phyloP scores from a whole-genome alignment of 2,329 filamentous ascomycete species.

The Clarireedia homoeocarpa region DNA sequence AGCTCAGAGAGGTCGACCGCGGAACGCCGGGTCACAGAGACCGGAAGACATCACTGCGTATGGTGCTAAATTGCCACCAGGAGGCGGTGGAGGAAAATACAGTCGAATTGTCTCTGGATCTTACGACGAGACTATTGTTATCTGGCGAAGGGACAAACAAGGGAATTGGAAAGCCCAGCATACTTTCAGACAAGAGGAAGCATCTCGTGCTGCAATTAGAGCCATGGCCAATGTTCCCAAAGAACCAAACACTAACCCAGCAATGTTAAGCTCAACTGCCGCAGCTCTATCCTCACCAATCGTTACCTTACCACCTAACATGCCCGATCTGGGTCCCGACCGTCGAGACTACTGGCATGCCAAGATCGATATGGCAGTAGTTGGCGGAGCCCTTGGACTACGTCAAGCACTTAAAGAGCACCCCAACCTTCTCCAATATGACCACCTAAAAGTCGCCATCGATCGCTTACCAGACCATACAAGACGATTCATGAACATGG shows the following conservation, averaged over 20 bases:
- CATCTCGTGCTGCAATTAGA: slow-evolving; percentile 41
- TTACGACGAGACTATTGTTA: slow-evolving; percentile 91
- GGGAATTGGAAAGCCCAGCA: slow-evolving; percentile 79
- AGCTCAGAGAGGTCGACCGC: slow-evolving; percentile 31
- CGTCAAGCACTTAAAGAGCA: slow-evolving; percentile 18
- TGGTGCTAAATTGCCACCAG: slow-evolving; percentile 81
- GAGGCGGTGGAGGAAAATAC: slow-evolving; percentile 81
- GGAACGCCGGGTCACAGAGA: slow-evolving; percentile 58
- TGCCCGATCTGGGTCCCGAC: slow-evolving; percentile 27
- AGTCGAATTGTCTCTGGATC: slow-evolving; percentile 95
- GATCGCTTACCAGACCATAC: slow-evolving; percentile 8
- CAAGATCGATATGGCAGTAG: slow-evolving; percentile 46
- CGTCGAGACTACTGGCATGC: slow-evolving; percentile 35
- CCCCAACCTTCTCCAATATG: slow-evolving; percentile 20
- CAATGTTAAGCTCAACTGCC: neutral
- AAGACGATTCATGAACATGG: slow-evolving; percentile 13
- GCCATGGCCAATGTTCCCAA: neutral
- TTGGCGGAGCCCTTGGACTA: slow-evolving; percentile 41
- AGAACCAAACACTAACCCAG: neutral
- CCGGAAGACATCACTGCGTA: slow-evolving; percentile 71
- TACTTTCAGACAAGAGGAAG: slow-evolving; percentile 67
- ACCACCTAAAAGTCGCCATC: slow-evolving; percentile 15
- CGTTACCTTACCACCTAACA: neutral
- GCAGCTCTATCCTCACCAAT: neutral
- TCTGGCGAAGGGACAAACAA: slow-evolving; percentile 82